Conservation (phyloP, 2,329 filamentous ascomycete genomes). For the Davidsoniella virescens region DNA sequence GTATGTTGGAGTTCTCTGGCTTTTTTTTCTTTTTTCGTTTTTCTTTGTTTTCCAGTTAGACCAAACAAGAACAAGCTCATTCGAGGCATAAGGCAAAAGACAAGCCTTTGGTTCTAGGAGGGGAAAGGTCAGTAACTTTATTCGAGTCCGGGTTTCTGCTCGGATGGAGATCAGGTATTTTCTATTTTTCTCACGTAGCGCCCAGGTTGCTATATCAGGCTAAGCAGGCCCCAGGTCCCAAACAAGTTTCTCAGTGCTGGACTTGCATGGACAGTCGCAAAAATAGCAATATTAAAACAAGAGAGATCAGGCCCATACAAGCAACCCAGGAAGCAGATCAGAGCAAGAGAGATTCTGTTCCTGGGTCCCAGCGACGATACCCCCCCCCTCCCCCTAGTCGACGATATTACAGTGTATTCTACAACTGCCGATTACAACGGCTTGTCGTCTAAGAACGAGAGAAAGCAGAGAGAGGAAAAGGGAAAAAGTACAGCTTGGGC, state of each 20-base stretch:
- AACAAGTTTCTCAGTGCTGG: too few species aligned
- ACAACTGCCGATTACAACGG: too few species aligned
- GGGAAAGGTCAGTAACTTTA: conserved; percentile 9
- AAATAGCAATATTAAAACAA: not conserved
- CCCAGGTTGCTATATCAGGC: too few species aligned
- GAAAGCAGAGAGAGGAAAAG: too few species aligned
- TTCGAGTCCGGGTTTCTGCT: conserved; percentile 6
- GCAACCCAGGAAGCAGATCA: too few species aligned
- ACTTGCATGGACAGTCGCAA: not conserved
- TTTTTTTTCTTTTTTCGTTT: not conserved
- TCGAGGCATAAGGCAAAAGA: not conserved
- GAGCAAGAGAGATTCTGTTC: too few species aligned
- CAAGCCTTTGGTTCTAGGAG: not conserved
- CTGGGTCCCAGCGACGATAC: too few species aligned
- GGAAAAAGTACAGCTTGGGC: too few species aligned
- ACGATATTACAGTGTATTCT: too few species aligned
- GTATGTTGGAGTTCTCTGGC: not conserved
- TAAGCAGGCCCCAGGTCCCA: too few species aligned
- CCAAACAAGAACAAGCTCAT: not conserved
- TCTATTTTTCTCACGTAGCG: not conserved
- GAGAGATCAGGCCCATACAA: not conserved
- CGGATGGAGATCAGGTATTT: conserved; percentile 11
- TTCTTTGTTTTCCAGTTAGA: not conserved
- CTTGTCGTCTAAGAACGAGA: too few species aligned
- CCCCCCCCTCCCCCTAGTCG: too few species aligned